Conservation (phyloP, 768 basidiomycete genomes). For the Pleurotus ostreatus region DNA sequence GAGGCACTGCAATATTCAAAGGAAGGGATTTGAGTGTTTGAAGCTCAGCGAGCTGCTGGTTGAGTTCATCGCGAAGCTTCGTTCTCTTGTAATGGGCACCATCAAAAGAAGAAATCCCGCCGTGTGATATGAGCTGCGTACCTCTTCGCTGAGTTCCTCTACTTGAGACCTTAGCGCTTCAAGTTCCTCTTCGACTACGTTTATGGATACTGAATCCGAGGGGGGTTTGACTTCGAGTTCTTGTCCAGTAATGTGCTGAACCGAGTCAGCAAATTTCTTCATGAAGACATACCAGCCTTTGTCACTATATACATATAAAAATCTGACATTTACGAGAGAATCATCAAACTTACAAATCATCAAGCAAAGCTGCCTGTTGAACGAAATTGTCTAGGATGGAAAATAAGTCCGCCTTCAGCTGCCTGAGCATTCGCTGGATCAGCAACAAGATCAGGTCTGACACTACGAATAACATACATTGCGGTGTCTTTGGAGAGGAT, state of each 20-base stretch:
- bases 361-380: constrained; percentile 52
- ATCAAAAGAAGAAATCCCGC: background rate
- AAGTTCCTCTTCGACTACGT: constrained; percentile 57
- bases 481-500: constrained; percentile 59
- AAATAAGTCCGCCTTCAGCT: constrained; percentile 57
- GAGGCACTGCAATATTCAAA: constrained; percentile 28
- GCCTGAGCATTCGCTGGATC: constrained; percentile 30
- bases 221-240: constrained; percentile 49
- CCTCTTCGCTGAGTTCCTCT: constrained; percentile 66
- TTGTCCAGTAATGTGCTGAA: constrained; percentile 65
- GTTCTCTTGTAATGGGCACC: constrained; percentile 34
- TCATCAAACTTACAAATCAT: constrained; percentile 52
- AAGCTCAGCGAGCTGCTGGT: constrained; percentile 63
- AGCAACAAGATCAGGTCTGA: background rate
- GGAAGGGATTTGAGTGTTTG: constrained; percentile 59
- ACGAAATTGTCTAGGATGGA: constrained; percentile 63
- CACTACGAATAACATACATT: constrained; percentile 40
- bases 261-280: constrained; percentile 53
- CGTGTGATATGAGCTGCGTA: constrained; percentile 20
- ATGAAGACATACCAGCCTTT: constrained; percentile 62
- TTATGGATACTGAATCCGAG: constrained; percentile 29
- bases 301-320: constrained; percentile 39
- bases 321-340: background rate
- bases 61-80: constrained; percentile 48
- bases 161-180: constrained; percentile 55